Conservation (phyloP, 345 rosid genomes). For the Combretum micranthum region DNA sequence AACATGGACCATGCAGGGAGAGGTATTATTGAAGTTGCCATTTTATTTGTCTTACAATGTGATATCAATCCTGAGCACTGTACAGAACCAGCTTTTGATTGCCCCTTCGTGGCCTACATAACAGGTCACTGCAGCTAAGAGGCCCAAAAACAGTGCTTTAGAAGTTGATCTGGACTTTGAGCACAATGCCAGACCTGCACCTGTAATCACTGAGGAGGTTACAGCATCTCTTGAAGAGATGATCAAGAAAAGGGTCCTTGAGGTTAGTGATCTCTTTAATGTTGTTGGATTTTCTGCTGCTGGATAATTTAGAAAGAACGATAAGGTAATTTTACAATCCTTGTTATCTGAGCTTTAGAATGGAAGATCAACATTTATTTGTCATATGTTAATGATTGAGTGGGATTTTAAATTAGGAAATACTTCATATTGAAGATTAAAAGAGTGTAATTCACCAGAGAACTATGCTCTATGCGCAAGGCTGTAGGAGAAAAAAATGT, state of each 20-base stretch:
- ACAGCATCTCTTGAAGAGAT: slow-evolving; percentile 81
- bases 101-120: slow-evolving; percentile 3
- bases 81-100: neutral
- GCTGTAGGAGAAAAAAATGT: no score
- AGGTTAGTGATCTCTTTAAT: slow-evolving; percentile 31
- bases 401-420: no score
- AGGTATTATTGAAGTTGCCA: slow-evolving; percentile 33
- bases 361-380: no score
- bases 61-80: neutral
- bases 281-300: no score
- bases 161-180: slow-evolving; percentile 97
- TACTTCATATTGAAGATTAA: no score
- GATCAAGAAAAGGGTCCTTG: slow-evolving; percentile 63
- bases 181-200: slow-evolving; percentile 89
- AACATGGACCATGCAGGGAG: slow-evolving; percentile 97
- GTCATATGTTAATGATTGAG: no score
- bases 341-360: no score
- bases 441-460: no score
- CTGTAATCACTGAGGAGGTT: slow-evolving; percentile 91
- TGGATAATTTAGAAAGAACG: no score
- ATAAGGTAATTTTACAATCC: no score
- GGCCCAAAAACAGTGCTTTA: slow-evolving; percentile 92
- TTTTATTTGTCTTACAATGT: neutral
- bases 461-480: no score
- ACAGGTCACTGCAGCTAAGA: slow-evolving; percentile 78